Evolutionary conservation across 2,329 filamentous ascomycete species (phyloP).

Genomic region (Fusarium succisae): DNA sequence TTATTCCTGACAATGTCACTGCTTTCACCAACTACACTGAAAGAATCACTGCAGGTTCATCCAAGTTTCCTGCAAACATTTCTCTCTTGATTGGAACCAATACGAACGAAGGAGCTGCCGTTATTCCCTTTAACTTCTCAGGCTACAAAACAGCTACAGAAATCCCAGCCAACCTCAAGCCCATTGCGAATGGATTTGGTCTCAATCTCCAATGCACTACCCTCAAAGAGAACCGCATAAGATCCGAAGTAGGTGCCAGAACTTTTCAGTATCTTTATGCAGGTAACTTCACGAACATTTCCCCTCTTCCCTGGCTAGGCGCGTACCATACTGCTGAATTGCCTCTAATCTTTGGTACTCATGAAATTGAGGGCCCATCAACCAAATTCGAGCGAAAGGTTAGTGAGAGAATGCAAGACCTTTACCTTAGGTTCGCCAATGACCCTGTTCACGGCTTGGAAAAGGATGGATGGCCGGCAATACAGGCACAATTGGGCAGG

Average conservation of each 20-base stretch:
- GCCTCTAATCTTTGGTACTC: conserved; percentile 30
- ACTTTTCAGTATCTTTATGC: conserved; percentile 33
- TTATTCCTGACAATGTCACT: conserved; percentile 19
- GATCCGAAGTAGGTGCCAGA: conserved; percentile 12
- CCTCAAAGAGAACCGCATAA: conserved; percentile 13
- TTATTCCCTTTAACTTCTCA: conserved; percentile 24
- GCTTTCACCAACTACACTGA: conserved; percentile 17
- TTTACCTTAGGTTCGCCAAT: conserved; percentile 19
- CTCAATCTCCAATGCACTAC: conserved; percentile 29
- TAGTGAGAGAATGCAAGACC: conserved; percentile 30
- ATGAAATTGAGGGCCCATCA: not conserved
- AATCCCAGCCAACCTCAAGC: conserved; percentile 8
- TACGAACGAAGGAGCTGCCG: conserved; percentile 24
- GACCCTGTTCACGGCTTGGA: conserved; percentile 14
- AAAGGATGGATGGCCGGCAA: not conserved
- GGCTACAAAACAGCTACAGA: conserved; percentile 16
- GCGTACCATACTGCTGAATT: conserved; percentile 31
- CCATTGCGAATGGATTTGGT: conserved; percentile 4
- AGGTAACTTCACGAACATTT: conserved; percentile 33
- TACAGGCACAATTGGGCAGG: not conserved
- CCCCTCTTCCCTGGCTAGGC: conserved; percentile 28
- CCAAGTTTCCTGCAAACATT: not conserved
- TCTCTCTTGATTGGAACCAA: conserved; percentile 32
- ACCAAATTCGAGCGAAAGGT: conserved; percentile 14
- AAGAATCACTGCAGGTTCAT: not conserved